Percentiles rank a stretch among this genome's conserved stretches.
Evolutionary conservation across 192 early-diverging fungal species (phyloP).

Genomic region (Phycomyces nitens): DNA sequence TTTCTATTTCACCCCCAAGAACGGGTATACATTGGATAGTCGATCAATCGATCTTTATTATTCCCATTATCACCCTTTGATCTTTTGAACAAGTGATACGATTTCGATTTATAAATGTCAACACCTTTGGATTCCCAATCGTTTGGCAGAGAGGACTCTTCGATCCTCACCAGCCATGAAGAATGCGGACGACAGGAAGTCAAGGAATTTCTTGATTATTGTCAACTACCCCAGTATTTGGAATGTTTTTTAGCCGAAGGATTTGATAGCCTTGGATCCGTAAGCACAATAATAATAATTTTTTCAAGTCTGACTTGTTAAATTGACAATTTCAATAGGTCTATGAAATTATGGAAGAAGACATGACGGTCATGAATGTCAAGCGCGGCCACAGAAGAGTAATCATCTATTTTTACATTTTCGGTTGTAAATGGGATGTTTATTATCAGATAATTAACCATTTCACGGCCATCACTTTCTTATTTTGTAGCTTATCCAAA

Average conservation of each 20-base stretch:
- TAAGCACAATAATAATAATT: neutral
- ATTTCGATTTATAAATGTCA: neutral
- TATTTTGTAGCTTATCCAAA: conserved; percentile 24
- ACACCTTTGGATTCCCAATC: neutral
- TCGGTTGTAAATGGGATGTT: neutral
- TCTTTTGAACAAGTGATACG: too few species aligned
- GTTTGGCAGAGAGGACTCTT: neutral
- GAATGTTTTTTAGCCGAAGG: conserved; percentile 13
- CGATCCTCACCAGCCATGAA: neutral
- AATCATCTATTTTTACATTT: conserved; percentile 1
- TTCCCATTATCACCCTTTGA: too few species aligned
- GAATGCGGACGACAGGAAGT: conserved; percentile 3
- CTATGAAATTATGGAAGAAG: conserved; percentile 28
- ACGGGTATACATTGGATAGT: too few species aligned
- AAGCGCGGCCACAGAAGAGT: conserved; percentile 37
- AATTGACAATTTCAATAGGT: conserved; percentile 14
- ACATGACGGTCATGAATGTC: conserved; percentile 27
- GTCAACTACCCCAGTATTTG: conserved; percentile 13
- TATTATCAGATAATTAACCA: neutral
- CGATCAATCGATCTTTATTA: too few species aligned
- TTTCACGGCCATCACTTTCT: neutral
- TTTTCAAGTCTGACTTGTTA: neutral
- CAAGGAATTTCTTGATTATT: conserved; percentile 4
- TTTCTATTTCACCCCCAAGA: too few species aligned
- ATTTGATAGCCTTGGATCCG: conserved; percentile 16